A percentile compares a stretch with the other conserved stretches of the same genome.
Evolutionary conservation across 192 early-diverging fungal species (phyloP).

Genomic region (Geranomyces variabilis): DNA sequence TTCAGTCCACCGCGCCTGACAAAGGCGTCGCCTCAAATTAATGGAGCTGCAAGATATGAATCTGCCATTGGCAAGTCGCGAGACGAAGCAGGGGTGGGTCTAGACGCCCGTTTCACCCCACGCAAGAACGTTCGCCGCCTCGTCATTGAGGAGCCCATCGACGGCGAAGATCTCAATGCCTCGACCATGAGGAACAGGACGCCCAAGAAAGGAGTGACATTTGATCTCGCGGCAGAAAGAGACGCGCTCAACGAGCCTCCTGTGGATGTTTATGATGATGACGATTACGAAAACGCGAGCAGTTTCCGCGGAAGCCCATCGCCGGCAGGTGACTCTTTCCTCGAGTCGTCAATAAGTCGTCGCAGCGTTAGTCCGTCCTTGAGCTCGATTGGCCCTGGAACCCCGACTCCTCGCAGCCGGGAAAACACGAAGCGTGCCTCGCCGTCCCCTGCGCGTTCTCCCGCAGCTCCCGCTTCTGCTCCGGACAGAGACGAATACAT

Average conservation of each 20-base stretch:
- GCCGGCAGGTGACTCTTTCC: conserved; percentile 2
- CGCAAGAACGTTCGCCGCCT: conserved; percentile 75
- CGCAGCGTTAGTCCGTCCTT: conserved; percentile 5
- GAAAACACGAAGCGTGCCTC: too few species aligned
- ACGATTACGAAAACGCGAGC: neutral
- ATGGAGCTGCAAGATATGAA: conserved; percentile 14
- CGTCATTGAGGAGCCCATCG: conserved; percentile 55
- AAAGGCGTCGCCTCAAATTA: conserved; percentile 15
- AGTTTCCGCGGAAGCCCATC: conserved; percentile 12
- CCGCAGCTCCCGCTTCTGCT: neutral
- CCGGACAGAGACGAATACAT: conserved; percentile 57
- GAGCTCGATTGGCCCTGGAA: neutral
- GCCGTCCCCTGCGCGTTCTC: neutral
- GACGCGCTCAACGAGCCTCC: neutral
- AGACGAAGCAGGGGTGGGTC: conserved; percentile 44
- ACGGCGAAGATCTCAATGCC: conserved; percentile 1
- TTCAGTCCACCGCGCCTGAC: conserved; percentile 53
- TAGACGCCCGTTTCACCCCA: conserved; percentile 69
- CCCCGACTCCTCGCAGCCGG: conserved; percentile 1
- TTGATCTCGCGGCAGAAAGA: conserved; percentile 12
- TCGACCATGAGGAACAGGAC: conserved; percentile 6
- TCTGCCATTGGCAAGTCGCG: conserved; percentile 46
- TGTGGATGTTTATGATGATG: conserved; percentile 4
- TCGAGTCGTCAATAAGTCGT: neutral
- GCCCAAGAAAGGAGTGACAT: conserved; percentile 24